Percentiles rank a stretch among this genome's conserved stretches.
These are phyloP conservation scores for Sordariomycetes sp. DNA, from an alignment of 2,329 filamentous ascomycete species.

Conservation along the genomic window DNA sequence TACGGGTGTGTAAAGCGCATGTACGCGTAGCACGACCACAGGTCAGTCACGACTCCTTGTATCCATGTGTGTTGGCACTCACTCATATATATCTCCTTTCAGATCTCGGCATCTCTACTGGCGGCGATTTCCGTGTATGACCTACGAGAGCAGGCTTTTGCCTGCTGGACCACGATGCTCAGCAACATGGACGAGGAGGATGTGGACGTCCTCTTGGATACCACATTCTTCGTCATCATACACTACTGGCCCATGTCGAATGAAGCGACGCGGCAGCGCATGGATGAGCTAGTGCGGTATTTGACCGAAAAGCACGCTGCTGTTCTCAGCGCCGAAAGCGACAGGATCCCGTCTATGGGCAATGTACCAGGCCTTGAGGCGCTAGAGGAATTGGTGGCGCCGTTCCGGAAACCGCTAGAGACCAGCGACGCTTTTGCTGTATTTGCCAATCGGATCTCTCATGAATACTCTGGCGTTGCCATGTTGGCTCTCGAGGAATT, in stretches of 20 bases:
- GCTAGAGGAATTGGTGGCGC: constrained; percentile 51
- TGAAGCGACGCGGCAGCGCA: constrained; percentile 41
- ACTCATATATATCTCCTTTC: constrained; percentile 62
- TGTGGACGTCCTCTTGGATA: constrained; percentile 67
- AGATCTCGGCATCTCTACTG: constrained; percentile 87
- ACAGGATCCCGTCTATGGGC: constrained; percentile 65
- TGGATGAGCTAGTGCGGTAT: constrained; percentile 47
- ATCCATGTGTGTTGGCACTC: not conserved
- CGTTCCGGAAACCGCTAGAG: constrained; percentile 52
- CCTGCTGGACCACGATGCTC: constrained; percentile 73
- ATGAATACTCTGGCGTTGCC: constrained; percentile 80
- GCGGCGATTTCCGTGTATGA: constrained; percentile 65
- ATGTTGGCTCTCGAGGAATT: constrained; percentile 71
- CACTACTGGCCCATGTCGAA: constrained; percentile 66
- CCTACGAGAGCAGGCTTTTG: constrained; percentile 68
- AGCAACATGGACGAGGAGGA: constrained; percentile 64
- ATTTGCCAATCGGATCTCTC: constrained; percentile 60
- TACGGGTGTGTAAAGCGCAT: constrained; percentile 59
- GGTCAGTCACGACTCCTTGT: constrained; percentile 28
- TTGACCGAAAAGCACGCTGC: constrained; percentile 50
- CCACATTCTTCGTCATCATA: constrained; percentile 77
- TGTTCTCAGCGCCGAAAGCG: constrained; percentile 52
- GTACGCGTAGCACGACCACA: constrained; percentile 75
- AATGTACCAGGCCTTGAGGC: constrained; percentile 56
- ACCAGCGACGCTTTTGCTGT: constrained; percentile 33